A percentile compares a stretch with the other conserved stretches of the same genome.
phyloP scores from a whole-genome alignment of 305 asterid species.

The Fraxinus baroniana region DNA sequence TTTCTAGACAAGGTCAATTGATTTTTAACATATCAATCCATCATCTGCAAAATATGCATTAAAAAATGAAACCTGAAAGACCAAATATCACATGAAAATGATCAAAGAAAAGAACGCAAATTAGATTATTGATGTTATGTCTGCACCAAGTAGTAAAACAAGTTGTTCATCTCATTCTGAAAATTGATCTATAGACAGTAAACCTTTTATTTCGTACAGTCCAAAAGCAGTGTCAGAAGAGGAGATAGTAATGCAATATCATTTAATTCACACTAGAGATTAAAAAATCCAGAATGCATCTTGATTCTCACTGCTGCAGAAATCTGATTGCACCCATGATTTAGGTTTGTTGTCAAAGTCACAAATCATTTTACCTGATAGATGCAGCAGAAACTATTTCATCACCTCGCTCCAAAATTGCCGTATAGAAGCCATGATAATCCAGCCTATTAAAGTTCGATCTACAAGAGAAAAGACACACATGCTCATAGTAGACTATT shows the following conservation, averaged over 20 bases:
- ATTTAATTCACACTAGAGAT: conserved; percentile 1
- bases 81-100: neutral
- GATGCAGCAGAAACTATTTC: conserved; percentile 88
- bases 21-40: neutral
- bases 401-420: conserved; percentile 86
- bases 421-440: conserved; percentile 78
- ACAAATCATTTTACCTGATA: conserved; percentile 59
- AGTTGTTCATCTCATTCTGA: neutral
- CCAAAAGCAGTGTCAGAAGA: conserved; percentile 12
- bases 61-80: neutral
- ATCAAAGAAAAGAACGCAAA: neutral
- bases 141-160: neutral
- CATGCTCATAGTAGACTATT: conserved; percentile 22
- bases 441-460: conserved; percentile 86
- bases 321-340: neutral
- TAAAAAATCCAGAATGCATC: conserved; percentile 1
- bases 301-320: neutral
- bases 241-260: neutral
- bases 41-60: neutral
- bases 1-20: neutral
- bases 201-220: neutral
- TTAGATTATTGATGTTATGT: neutral
- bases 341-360: neutral
- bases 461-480: conserved; percentile 42
- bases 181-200: neutral